Percentiles rank a stretch among this genome's conserved stretches.
phyloP scores from a whole-genome alignment of 2,329 filamentous ascomycete genomes.

The Leptographium procerum region DNA sequence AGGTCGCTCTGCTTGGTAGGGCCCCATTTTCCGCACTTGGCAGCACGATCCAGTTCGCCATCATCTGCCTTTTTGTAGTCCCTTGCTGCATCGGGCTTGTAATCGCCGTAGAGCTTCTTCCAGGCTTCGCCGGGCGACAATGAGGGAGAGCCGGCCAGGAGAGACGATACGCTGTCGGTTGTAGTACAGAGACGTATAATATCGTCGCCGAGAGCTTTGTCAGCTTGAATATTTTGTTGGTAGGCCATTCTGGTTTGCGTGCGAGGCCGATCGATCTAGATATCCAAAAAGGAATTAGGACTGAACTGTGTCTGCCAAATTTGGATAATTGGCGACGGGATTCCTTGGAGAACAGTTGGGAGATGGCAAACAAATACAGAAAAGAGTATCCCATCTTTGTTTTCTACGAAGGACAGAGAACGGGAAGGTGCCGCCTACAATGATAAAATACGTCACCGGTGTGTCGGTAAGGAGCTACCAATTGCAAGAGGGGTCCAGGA shows the following conservation, averaged over 20 bases:
- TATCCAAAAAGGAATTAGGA: not conserved
- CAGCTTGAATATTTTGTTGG: not conserved
- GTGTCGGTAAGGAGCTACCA: not conserved
- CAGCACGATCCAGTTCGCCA: slow-evolving; percentile 39
- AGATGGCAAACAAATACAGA: not conserved
- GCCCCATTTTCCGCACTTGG: slow-evolving; percentile 57
- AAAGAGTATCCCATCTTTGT: not conserved
- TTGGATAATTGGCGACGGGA: not conserved
- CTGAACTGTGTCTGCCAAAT: not conserved
- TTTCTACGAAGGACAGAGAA: not conserved
- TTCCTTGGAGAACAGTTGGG: not conserved
- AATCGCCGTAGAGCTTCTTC: slow-evolving; percentile 39
- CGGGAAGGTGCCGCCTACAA: not conserved
- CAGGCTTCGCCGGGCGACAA: slow-evolving; percentile 42
- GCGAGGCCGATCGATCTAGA: not conserved
- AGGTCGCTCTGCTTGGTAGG: slow-evolving; percentile 49
- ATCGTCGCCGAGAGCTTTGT: slow-evolving; percentile 26
- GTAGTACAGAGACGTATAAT: slow-evolving; percentile 41
- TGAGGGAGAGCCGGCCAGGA: slow-evolving; percentile 40
- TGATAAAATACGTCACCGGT: not conserved
- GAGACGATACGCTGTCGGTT: slow-evolving; percentile 43
- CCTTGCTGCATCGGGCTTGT: slow-evolving; percentile 10
- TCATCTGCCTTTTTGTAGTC: slow-evolving; percentile 16
- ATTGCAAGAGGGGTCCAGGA: not conserved
- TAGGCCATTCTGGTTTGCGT: not conserved